Percentiles rank a stretch among this genome's conserved stretches.
These are phyloP conservation scores for Boeremia exigua DNA, from an alignment of 2,329 filamentous ascomycete species.

Conservation along the genomic window DNA sequence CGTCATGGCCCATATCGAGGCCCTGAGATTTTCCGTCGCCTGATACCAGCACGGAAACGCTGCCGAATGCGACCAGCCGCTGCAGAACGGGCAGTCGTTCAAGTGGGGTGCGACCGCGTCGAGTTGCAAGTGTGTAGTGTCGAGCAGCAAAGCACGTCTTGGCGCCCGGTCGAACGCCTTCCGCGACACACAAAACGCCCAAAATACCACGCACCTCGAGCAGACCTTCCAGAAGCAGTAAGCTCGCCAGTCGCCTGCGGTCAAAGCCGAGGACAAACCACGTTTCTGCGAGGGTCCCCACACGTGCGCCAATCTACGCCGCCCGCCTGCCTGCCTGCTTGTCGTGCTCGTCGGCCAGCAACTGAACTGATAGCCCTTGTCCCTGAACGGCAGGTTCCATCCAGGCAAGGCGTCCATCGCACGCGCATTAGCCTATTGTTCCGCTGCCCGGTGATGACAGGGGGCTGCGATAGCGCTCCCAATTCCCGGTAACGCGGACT, in stretches of 20 bases:
- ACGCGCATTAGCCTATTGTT: constrained; percentile 19
- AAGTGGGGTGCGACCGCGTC: too few relatives aligned
- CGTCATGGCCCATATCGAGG: constrained; percentile 8
- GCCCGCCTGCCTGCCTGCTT: too few relatives aligned
- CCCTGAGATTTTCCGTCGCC: constrained; percentile 11
- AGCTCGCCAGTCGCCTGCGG: constrained; percentile 3
- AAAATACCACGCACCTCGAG: background rate
- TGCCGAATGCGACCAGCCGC: constrained; percentile 6
- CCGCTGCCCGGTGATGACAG: constrained; percentile 15
- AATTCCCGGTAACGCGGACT: constrained; percentile 15
- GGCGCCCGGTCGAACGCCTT: constrained; percentile 4
- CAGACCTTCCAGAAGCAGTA: constrained; percentile 14
- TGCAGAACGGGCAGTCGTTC: too few relatives aligned
- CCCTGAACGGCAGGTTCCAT: constrained; percentile 21
- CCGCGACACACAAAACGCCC: constrained; percentile 2
- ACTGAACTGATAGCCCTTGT: constrained; percentile 11
- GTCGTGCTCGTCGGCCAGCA: too few relatives aligned
- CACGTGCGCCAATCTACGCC: constrained; percentile 14
- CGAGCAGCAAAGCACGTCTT: constrained; percentile 9
- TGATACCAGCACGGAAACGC: constrained; percentile 4
- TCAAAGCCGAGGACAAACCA: constrained; percentile 3
- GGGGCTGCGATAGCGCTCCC: constrained; percentile 12
- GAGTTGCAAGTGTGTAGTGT: too few relatives aligned
- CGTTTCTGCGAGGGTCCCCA: constrained; percentile 5
- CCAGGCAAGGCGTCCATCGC: constrained; percentile 16